These are phyloP conservation scores for Huntiella bhutanensis DNA, from an alignment of 2,329 filamentous ascomycete genomes.

Conservation along the genomic window DNA sequence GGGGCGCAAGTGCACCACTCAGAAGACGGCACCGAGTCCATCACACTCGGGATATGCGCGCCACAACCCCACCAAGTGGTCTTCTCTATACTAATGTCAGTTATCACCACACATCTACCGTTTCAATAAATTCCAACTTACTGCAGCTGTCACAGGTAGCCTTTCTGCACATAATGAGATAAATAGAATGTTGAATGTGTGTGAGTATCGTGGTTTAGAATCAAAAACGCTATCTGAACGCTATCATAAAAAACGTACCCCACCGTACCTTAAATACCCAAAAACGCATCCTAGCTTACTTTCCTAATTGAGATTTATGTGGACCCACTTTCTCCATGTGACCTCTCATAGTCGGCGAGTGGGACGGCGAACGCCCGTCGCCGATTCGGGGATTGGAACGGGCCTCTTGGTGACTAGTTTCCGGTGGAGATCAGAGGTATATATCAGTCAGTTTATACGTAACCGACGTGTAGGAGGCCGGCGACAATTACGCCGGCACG, in stretches of 20 bases:
- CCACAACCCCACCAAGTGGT: constrained; percentile 48
- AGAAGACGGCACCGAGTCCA: constrained; percentile 36
- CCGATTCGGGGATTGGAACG: no score
- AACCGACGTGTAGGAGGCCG: background rate
- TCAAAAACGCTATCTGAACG: no score
- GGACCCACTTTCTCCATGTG: no score
- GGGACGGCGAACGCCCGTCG: no score
- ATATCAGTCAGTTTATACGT: no score
- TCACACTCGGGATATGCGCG: constrained; percentile 38
- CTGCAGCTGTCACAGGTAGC: constrained; percentile 43
- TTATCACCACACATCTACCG: constrained; percentile 5
- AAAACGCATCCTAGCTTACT: no score
- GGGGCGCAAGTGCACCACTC: constrained; percentile 50
- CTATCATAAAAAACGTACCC: no score
- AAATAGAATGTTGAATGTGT: background rate
- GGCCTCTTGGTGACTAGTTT: no score
- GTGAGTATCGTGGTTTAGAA: no score
- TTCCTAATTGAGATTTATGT: background rate
- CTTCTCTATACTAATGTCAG: constrained; percentile 26
- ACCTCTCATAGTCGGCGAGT: no score
- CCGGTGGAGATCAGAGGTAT: no score
- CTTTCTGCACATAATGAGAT: constrained; percentile 41
- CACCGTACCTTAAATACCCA: no score
- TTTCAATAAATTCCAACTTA: constrained; percentile 21
- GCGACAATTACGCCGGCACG: background rate